Base-by-base conservation (phyloP, 2,329 filamentous ascomycete species). In the Phoma herbarum region DNA sequence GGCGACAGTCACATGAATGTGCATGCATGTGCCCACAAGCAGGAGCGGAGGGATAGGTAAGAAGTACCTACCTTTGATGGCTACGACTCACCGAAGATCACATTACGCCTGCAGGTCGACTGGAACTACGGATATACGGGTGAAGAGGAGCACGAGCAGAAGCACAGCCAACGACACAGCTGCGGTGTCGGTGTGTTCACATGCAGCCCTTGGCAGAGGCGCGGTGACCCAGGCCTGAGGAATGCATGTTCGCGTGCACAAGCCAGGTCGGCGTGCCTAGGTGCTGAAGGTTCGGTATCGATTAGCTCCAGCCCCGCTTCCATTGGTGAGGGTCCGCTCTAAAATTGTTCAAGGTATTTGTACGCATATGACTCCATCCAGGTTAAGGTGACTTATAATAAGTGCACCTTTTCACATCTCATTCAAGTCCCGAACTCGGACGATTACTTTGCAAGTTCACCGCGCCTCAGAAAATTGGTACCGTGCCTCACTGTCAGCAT, bases 301-400 rank as follows among this genome's bases (percentile, higher is more conserved):
- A 59, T 52, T 49, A 44, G 50, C 44, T 18, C 47, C 23, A n/a
- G 45, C 39, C 33, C 35, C 52, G 52, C 22, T 35, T 23, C 41
- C 22, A 43, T 43, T 43, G 41, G 41, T 43, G 41, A 43, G 28
- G 43, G 43, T 44, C 51, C 42, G 43, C 51, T 46, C 52, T 43
- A 49, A 55, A 39, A 55, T 48, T 55, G 46, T 55, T 49, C 47
- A 31, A 46, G 44, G 44, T 46, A 47, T 59, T 50, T 55, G 51
- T 46, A 51, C 54, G 50, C 48, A 47, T 49, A 59, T 60, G 57
- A 60, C 52, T 60, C 57, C 18, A 51, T 35, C 46, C 14, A 50
- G 33, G 55, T 46, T 23, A n/a, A 45, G 39, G 35, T 26, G 12
- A 31, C 18, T 23, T 45, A 31, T 33, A 52, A 53, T 44, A 26